Conservation (phyloP, 306 rosid species). For the Canavalia gladiata region DNA sequence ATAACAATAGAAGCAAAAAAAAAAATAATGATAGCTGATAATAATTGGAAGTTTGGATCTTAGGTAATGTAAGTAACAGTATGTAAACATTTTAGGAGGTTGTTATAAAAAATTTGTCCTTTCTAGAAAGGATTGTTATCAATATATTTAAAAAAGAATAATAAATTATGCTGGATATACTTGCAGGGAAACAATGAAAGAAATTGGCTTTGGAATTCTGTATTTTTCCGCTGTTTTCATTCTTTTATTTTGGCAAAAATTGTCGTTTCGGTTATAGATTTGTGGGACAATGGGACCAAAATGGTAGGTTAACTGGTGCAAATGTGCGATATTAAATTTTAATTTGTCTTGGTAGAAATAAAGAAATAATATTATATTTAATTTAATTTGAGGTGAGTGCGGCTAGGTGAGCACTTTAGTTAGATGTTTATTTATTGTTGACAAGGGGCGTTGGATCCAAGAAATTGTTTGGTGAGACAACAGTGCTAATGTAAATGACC, state of each 20-base stretch:
- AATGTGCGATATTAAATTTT: conserved; percentile 41
- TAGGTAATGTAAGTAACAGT: neutral
- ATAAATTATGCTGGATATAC: conserved; percentile 30
- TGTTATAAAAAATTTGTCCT: neutral
- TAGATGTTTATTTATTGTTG: conserved; percentile 40
- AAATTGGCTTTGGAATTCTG: conserved; percentile 37
- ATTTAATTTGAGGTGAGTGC: conserved; percentile 39
- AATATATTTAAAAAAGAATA: neutral
- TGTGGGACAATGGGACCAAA: conserved; percentile 51
- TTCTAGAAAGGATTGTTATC: conserved; percentile 2
- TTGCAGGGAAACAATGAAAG: conserved; percentile 16
- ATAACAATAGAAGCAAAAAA: neutral
- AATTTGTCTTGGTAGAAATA: conserved; percentile 39
- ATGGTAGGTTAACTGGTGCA: conserved; percentile 46
- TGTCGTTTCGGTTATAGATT: conserved; percentile 44
- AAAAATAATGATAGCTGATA: conserved; percentile 25
- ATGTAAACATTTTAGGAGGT: neutral
- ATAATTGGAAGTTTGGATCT: conserved; percentile 33
- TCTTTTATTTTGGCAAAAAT: neutral
- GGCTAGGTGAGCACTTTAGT: conserved; percentile 48
- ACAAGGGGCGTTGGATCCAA: conserved; percentile 60
- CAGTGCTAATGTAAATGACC: conserved; percentile 45
- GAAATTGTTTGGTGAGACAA: conserved; percentile 54
- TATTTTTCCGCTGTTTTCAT: conserved; percentile 11
- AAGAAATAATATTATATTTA: neutral